Percentiles rank a stretch among this genome's conserved stretches.
phyloP scores from a whole-genome alignment of 2,329 filamentous ascomycete species.

The Nothophoma quercina region DNA sequence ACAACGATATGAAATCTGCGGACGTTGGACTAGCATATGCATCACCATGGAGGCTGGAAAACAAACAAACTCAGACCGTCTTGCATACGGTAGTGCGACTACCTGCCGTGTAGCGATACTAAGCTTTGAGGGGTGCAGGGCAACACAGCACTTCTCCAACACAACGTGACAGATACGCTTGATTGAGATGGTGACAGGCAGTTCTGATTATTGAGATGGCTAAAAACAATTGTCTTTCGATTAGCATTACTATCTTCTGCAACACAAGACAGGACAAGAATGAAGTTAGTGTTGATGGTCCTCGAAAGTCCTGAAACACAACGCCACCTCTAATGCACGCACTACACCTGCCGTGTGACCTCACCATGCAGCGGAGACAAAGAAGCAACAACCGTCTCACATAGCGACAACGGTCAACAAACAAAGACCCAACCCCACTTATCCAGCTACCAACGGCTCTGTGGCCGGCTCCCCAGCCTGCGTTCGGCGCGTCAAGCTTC shows the following conservation, averaged over 20 bases:
- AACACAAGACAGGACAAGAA: no score
- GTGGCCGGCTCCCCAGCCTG: neutral
- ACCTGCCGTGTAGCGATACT: conserved; percentile 10
- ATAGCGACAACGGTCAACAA: conserved; percentile 12
- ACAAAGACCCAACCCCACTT: neutral
- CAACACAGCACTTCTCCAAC: neutral
- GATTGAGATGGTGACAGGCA: neutral
- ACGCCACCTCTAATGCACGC: conserved; percentile 13
- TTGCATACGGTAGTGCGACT: conserved; percentile 5
- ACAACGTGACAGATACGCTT: neutral
- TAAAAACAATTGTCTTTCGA: neutral
- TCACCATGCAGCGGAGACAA: conserved; percentile 7
- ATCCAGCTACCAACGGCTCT: conserved; percentile 1
- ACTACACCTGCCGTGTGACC: conserved; percentile 21
- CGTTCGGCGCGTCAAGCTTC: neutral
- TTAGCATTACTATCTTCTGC: no score
- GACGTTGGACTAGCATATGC: neutral
- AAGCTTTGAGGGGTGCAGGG: neutral
- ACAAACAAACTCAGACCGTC: conserved; percentile 7
- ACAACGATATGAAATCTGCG: neutral
- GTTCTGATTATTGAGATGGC: neutral
- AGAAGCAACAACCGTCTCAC: conserved; percentile 2
- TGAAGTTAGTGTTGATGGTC: neutral
- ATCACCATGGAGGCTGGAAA: conserved; percentile 1
- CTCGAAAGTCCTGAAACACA: conserved; percentile 15